A percentile compares a stretch with the other conserved stretches of the same genome.
phyloP scores from a whole-genome alignment of 83 land plant species.

The Thuja plicata region DNA sequence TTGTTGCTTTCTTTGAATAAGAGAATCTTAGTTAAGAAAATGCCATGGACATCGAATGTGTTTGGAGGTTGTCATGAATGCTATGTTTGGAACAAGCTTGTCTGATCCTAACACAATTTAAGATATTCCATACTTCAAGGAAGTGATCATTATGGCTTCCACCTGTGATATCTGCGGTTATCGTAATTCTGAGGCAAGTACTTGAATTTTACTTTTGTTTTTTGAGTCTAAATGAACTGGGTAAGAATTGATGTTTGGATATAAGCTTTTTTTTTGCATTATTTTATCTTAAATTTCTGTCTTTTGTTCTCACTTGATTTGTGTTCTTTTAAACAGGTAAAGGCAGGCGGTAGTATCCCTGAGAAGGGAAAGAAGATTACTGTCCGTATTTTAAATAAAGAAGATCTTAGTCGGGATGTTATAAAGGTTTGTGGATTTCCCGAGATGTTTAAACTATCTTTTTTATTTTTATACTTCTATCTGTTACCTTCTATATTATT shows the following conservation, averaged over 20 bases:
- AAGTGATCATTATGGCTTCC: slow-evolving; percentile 97
- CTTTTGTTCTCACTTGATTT: neutral
- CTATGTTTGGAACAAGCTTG: slow-evolving; percentile 2
- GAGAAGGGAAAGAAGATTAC: slow-evolving; percentile 83
- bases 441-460: neutral
- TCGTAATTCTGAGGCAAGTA: slow-evolving; percentile 90
- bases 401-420: slow-evolving; percentile 87
- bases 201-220: neutral
- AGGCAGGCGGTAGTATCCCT: slow-evolving; percentile 91
- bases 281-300: slow-evolving; percentile 8
- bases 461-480: neutral
- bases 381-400: slow-evolving; percentile 41
- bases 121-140: slow-evolving; percentile 98
- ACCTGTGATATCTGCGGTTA: slow-evolving; percentile 97
- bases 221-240: slow-evolving; percentile 4
- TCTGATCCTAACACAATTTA: slow-evolving; percentile 25
- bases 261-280: neutral
- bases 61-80: neutral
- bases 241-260: neutral
- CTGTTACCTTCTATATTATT: neutral
- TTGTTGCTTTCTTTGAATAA: neutral
- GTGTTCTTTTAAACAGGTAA: slow-evolving; percentile 53
- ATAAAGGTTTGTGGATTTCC: slow-evolving; percentile 71
- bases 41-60: neutral
- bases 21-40: neutral